Evolutionary conservation across 2,329 filamentous ascomycete species (phyloP).

Genomic region (Erysiphe pulchra): DNA sequence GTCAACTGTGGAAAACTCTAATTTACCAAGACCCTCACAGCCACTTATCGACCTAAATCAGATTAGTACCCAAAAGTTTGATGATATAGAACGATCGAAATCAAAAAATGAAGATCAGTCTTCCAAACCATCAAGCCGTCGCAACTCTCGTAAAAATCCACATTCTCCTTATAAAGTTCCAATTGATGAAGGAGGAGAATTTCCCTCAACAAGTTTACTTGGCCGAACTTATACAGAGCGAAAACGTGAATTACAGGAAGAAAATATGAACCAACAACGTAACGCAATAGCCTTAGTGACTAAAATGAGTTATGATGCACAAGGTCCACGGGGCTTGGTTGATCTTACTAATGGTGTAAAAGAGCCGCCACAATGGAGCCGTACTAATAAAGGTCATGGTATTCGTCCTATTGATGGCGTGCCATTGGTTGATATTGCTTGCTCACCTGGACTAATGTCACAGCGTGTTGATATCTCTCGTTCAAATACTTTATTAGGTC

Average conservation of each 20-base stretch:
- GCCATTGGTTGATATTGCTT: constrained; percentile 22
- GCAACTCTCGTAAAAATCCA: constrained; percentile 10
- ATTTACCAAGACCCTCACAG: constrained; percentile 11
- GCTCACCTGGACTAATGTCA: constrained; percentile 4
- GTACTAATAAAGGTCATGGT: constrained; percentile 24
- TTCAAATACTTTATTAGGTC: neutral
- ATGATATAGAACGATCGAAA: constrained; percentile 5
- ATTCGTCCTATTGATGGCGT: constrained; percentile 18
- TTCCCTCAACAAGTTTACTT: constrained; percentile 20
- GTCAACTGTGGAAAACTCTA: neutral
- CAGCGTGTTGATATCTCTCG: neutral
- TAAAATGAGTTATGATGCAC: neutral
- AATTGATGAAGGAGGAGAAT: constrained; percentile 13
- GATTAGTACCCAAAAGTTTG: constrained; percentile 17
- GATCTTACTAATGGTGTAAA: constrained; percentile 39
- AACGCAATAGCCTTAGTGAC: neutral
- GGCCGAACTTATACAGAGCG: constrained; percentile 23
- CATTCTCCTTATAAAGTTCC: constrained; percentile 7
- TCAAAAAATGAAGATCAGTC: constrained; percentile 8
- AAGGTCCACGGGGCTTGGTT: constrained; percentile 29
- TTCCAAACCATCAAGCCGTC: constrained; percentile 11
- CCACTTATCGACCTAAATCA: constrained; percentile 38
- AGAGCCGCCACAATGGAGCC: constrained; percentile 32
- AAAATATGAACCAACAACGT: neutral
- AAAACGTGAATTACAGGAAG: constrained; percentile 13